Evolutionary conservation across 306 rosid species (phyloP).

Genomic region (Fragaria vesca): DNA sequence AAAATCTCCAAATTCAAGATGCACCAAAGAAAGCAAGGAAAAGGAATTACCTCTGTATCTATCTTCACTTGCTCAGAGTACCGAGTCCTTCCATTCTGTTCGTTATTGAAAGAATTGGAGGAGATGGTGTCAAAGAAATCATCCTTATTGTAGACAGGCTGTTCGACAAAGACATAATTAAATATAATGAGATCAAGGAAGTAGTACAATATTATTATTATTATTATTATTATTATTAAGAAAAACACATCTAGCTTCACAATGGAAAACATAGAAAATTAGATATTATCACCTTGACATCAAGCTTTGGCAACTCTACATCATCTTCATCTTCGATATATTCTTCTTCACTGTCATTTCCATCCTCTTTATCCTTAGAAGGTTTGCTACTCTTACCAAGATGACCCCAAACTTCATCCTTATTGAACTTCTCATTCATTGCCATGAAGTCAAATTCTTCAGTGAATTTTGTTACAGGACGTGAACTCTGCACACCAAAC

Average conservation of each 20-base stretch:
- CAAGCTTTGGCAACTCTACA: conserved; percentile 44
- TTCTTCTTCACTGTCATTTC: conserved; percentile 51
- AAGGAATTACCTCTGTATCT: conserved; percentile 68
- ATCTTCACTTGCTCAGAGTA: conserved; percentile 82
- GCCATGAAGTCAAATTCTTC: conserved; percentile 94
- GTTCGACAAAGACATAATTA: conserved; percentile 25
- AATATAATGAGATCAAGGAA: conserved; percentile 20
- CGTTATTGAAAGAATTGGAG: conserved; percentile 38
- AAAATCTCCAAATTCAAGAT: conserved; percentile 3
- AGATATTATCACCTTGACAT: conserved; percentile 47
- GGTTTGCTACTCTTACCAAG: conserved; percentile 74
- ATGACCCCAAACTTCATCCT: conserved; percentile 99
- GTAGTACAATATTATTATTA: not conserved
- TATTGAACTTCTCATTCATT: conserved; percentile 96
- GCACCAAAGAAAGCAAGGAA: not conserved
- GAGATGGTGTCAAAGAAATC: conserved; percentile 89
- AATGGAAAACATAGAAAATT: conserved; percentile 18
- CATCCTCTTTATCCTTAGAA: conserved; percentile 59
- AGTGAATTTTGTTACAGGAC: conserved; percentile 60
- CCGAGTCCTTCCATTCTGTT: conserved; percentile 73
- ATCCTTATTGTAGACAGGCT: conserved; percentile 82
- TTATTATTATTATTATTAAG: not conserved
- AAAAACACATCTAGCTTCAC: conserved; percentile 5
- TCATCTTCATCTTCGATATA: conserved; percentile 56
- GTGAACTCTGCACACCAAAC: conserved; percentile 54